phyloP scores from a whole-genome alignment of 129 eudicot genomes.

The Flaveria ramosissima region DNA sequence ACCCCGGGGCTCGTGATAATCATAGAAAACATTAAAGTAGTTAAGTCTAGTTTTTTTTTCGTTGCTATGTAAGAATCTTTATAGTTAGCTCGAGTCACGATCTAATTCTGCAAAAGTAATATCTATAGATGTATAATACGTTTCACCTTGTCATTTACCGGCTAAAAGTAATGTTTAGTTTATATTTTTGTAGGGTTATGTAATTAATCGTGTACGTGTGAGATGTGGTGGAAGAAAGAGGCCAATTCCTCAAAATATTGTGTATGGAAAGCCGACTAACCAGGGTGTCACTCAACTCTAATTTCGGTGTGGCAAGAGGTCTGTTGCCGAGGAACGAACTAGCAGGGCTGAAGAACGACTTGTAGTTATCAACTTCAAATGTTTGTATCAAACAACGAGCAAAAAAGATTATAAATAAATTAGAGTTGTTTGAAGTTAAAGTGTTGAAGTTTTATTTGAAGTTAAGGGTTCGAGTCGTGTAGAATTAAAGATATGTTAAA shows the following conservation, averaged over 20 bases:
- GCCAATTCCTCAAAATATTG: slow-evolving; percentile 45
- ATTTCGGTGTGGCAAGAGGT: slow-evolving; percentile 58
- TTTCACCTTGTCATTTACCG: not conserved
- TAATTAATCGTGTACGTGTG: slow-evolving; percentile 56
- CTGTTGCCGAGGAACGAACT: slow-evolving; percentile 52
- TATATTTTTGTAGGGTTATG: slow-evolving; percentile 40
- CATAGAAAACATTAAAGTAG: too few species aligned
- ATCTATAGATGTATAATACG: not conserved
- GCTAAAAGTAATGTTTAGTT: not conserved
- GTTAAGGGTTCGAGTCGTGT: too few species aligned
- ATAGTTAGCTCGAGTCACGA: not conserved
- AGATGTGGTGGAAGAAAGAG: slow-evolving; percentile 64
- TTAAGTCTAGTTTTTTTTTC: not conserved
- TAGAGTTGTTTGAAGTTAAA: too few species aligned
- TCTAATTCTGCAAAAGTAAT: not conserved
- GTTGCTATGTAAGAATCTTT: too few species aligned
- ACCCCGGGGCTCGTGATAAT: too few species aligned
- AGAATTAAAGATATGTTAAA: too few species aligned
- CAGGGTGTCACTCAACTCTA: slow-evolving; percentile 64
- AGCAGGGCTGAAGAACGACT: not conserved
- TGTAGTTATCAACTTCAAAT: too few species aligned
- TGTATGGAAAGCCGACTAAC: slow-evolving; percentile 44
- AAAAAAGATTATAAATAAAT: too few species aligned
- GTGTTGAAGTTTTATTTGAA: too few species aligned
- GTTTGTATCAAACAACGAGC: too few species aligned